These are phyloP conservation scores for Cyberlindnera mississippiensis DNA, from an alignment of 805 yeast species.

Conservation along the genomic window DNA sequence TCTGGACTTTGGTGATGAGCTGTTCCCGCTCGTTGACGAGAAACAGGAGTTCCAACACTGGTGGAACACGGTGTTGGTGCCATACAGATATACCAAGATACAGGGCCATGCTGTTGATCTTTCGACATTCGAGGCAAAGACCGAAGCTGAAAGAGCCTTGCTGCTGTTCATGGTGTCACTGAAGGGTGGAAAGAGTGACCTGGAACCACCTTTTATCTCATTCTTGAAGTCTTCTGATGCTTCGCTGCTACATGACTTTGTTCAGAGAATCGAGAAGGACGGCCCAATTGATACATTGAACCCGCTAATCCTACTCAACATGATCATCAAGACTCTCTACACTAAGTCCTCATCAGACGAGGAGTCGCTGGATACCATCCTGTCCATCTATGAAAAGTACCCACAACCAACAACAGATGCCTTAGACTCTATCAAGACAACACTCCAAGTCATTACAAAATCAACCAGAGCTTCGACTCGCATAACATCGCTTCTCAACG, in stretches of 20 bases:
- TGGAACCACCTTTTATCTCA: slow-evolving; percentile 8
- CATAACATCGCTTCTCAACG: not conserved
- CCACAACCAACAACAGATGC: slow-evolving; percentile 5
- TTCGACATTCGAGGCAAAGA: slow-evolving; percentile 1
- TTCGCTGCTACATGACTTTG: not conserved
- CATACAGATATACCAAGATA: slow-evolving; percentile 25
- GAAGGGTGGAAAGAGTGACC: not conserved
- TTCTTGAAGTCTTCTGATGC: slow-evolving; percentile 3
- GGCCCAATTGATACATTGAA: not conserved
- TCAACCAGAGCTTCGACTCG: not conserved
- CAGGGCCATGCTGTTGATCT: slow-evolving; percentile 1
- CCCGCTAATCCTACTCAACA: not conserved
- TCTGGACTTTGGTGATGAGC: slow-evolving; percentile 15
- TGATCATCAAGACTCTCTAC: not conserved
- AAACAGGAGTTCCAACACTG: slow-evolving; percentile 18
- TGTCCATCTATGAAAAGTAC: slow-evolving; percentile 4
- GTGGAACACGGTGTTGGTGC: slow-evolving; percentile 28
- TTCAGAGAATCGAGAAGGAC: not conserved
- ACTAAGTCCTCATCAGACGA: slow-evolving; percentile 1
- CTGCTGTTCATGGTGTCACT: slow-evolving; percentile 1
- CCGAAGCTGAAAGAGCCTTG: slow-evolving; percentile 2
- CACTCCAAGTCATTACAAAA: slow-evolving; percentile 2
- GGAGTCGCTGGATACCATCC: not conserved
- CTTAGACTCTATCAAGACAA: slow-evolving; percentile 5
- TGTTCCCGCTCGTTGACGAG: slow-evolving; percentile 21